phyloP scores from a whole-genome alignment of 345 rosid genomes.

The Excoecaria agallocha region DNA sequence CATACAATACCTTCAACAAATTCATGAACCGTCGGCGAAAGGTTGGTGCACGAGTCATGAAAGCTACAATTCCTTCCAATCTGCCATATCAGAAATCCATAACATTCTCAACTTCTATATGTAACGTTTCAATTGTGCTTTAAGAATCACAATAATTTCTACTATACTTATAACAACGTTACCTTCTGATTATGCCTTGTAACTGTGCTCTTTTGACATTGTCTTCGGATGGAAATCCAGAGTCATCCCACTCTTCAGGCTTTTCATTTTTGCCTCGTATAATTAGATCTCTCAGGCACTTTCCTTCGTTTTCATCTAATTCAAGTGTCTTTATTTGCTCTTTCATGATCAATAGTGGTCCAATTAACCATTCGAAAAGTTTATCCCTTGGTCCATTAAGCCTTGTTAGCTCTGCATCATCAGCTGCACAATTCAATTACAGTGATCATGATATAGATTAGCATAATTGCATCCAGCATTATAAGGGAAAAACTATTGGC shows the following conservation, averaged over 20 bases:
- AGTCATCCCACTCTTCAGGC: conserved; percentile 65
- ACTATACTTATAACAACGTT: background rate
- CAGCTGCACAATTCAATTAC: conserved; percentile 36
- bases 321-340: conserved; percentile 68
- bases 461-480: background rate
- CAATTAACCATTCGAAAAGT: conserved; percentile 72
- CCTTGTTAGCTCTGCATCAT: conserved; percentile 59
- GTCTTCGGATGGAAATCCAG: conserved; percentile 55
- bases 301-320: conserved; percentile 55
- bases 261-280: conserved; percentile 47
- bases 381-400: conserved; percentile 57
- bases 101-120: background rate
- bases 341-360: conserved; percentile 66
- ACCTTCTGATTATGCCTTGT: conserved; percentile 84
- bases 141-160: background rate
- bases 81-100: conserved; percentile 25
- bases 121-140: background rate
- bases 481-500: background rate
- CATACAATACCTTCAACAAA: conserved; percentile 50
- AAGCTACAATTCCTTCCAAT: conserved; percentile 72
- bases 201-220: conserved; percentile 66
- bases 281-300: conserved; percentile 46
- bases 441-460: conserved; percentile 6
- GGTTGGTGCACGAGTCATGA: conserved; percentile 69
- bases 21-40: conserved; percentile 65